A percentile compares a stretch with the other conserved stretches of the same genome.
Conservation (phyloP, 352 stramenopile species). For the Globisporangium iwayamae region DNA sequence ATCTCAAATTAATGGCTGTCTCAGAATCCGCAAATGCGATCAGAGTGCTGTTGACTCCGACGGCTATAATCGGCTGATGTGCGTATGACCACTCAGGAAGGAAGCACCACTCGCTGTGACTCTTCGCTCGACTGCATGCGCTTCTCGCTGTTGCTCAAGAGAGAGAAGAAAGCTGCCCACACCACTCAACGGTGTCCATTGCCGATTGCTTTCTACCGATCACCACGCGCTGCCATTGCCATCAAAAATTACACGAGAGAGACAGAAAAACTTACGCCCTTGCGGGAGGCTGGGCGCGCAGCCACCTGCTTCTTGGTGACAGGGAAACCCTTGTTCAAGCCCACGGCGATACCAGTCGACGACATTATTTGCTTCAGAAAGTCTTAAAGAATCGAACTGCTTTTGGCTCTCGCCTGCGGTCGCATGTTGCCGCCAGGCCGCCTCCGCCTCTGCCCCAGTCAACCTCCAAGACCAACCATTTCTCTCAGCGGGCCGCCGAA, state of each 20-base stretch:
- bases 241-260: neutral
- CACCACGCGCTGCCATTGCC: neutral
- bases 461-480: constrained; percentile 26
- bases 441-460: constrained; percentile 1
- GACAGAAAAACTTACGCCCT: constrained; percentile 80
- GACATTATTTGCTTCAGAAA: constrained; percentile 88
- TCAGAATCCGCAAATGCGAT: neutral
- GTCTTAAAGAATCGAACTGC: constrained; percentile 86
- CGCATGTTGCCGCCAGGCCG: neutral
- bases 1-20: neutral
- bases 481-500: constrained; percentile 5
- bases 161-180: neutral
- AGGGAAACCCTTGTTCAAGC: constrained; percentile 91
- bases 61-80: neutral
- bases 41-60: neutral
- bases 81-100: no score
- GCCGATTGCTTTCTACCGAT: neutral
- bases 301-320: constrained; percentile 90
- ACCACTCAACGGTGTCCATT: neutral
- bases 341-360: constrained; percentile 90
- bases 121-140: neutral
- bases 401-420: constrained; percentile 16
- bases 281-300: constrained; percentile 76
- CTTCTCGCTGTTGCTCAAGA: neutral
- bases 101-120: neutral